A percentile compares a stretch with the other conserved stretches of the same genome.
Conservation (phyloP, 805 yeast genomes). For the Starmerella apis region DNA sequence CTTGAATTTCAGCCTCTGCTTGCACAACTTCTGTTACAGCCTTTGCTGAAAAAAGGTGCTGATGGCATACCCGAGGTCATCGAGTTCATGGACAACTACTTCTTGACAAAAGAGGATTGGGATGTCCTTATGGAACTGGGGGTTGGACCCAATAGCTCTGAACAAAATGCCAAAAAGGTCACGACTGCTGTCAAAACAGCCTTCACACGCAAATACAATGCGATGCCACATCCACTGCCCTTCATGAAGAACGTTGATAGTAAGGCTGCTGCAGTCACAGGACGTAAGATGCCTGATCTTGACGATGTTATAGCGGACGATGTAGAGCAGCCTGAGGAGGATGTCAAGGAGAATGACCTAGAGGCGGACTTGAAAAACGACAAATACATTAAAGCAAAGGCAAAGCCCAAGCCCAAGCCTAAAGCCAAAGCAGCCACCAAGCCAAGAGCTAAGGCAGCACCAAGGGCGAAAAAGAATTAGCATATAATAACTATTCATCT, state of each 20-base stretch:
- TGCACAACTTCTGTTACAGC: slow-evolving; percentile 45
- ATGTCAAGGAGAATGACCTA: slow-evolving; percentile 29
- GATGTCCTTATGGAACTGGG: slow-evolving; percentile 76
- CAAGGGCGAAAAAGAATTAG: background rate
- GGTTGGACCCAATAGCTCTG: slow-evolving; percentile 45
- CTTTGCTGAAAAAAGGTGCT: slow-evolving; percentile 45
- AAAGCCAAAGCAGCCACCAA: too few species aligned
- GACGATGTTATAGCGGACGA: slow-evolving; percentile 65
- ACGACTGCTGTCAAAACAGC: slow-evolving; percentile 72
- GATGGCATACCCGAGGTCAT: slow-evolving; percentile 61
- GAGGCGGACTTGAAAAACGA: slow-evolving; percentile 31
- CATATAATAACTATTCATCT: too few species aligned
- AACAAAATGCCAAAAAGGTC: slow-evolving; percentile 47
- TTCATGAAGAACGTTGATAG: slow-evolving; percentile 47
- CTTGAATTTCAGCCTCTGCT: slow-evolving; percentile 63
- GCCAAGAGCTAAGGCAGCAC: background rate
- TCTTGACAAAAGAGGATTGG: slow-evolving; percentile 84
- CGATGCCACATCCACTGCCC: slow-evolving; percentile 69
- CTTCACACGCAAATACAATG: slow-evolving; percentile 77
- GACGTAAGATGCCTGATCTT: slow-evolving; percentile 43
- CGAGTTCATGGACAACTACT: slow-evolving; percentile 71
- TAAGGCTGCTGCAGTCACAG: slow-evolving; percentile 31
- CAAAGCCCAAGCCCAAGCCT: slow-evolving; percentile 17
- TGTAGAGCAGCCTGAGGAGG: slow-evolving; percentile 28
- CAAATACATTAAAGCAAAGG: slow-evolving; percentile 25